Evolutionary conservation across 2,329 filamentous ascomycete species (phyloP).

Genomic region (Penicillium sp.): DNA sequence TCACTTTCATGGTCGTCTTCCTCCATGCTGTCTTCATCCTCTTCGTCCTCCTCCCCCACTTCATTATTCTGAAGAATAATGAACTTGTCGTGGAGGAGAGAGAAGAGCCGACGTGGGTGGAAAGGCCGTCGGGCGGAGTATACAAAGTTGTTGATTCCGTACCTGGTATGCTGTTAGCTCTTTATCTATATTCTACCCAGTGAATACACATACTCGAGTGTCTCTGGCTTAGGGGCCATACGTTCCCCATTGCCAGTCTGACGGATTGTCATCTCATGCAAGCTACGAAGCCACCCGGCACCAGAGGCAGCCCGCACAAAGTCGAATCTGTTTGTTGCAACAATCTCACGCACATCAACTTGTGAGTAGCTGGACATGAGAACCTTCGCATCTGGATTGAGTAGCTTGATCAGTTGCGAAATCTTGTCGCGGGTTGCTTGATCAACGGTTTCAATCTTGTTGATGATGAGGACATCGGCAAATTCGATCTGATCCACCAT

Average conservation of each 20-base stretch:
- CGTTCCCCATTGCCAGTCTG: conserved; percentile 59
- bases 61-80: conserved; percentile 47
- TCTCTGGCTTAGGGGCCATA: conserved; percentile 69
- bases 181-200: background rate
- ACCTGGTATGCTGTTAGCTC: conserved; percentile 43
- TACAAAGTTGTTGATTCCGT: conserved; percentile 72
- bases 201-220: conserved; percentile 58
- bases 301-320: conserved; percentile 66
- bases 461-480: conserved; percentile 71
- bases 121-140: conserved; percentile 64
- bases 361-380: conserved; percentile 63
- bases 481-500: conserved; percentile 81
- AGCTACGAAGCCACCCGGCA: conserved; percentile 70
- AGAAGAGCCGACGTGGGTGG: conserved; percentile 46
- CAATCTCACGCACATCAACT: conserved; percentile 64
- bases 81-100: conserved; percentile 51
- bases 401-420: conserved; percentile 58
- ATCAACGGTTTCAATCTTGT: conserved; percentile 68
- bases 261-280: conserved; percentile 68
- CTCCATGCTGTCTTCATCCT: conserved; percentile 31
- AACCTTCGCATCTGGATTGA: conserved; percentile 70
- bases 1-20: conserved; percentile 34
- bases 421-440: conserved; percentile 53
- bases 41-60: conserved; percentile 30
- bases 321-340: conserved; percentile 68